Percentiles rank a stretch among this genome's conserved stretches.
Conservation (phyloP, 225 moss, liverwort and hornwort species). For the Takakia lepidozioides region DNA sequence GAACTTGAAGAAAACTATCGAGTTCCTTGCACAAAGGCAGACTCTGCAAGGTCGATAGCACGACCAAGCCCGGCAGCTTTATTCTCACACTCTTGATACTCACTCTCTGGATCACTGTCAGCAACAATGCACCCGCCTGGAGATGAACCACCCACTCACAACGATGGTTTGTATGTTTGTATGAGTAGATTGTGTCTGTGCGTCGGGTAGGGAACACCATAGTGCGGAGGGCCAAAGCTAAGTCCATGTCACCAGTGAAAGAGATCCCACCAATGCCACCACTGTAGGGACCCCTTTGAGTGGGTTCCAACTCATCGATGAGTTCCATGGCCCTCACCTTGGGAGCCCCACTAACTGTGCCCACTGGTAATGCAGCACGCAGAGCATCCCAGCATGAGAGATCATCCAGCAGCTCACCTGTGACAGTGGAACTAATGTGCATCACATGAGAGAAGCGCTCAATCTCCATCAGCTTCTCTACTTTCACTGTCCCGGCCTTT, state of each 20-base stretch:
- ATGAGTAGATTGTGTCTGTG: slow-evolving; percentile 79
- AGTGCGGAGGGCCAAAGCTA: slow-evolving; percentile 78
- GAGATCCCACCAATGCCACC: slow-evolving; percentile 92
- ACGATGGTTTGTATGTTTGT: slow-evolving; percentile 43
- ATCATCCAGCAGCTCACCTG: slow-evolving; percentile 69
- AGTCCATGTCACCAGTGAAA: slow-evolving; percentile 85
- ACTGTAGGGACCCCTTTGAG: slow-evolving; percentile 86
- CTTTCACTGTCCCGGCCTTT: slow-evolving; percentile 80
- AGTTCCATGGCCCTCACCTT: slow-evolving; percentile 96
- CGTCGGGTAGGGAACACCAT: slow-evolving; percentile 87
- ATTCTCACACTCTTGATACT: slow-evolving; percentile 83
- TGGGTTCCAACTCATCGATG: slow-evolving; percentile 87
- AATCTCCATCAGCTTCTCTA: slow-evolving; percentile 73
- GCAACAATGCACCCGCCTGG: slow-evolving; percentile 95
- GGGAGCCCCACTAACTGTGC: slow-evolving; percentile 96
- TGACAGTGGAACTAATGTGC: slow-evolving; percentile 98
- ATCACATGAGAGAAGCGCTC: slow-evolving; percentile 99
- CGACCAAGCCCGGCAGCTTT: slow-evolving; percentile 78
- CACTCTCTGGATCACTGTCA: slow-evolving; percentile 90
- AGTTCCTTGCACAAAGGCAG: slow-evolving; percentile 62
- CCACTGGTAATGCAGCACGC: slow-evolving; percentile 90
- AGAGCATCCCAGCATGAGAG: slow-evolving; percentile 91
- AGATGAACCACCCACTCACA: slow-evolving; percentile 86
- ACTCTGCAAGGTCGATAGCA: slow-evolving; percentile 92
- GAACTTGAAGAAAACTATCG: too few relatives aligned